Percentiles rank a stretch among this genome's conserved stretches.
Conservation (phyloP, 2,329 filamentous ascomycete genomes). For the Bipolaris zeicola region DNA sequence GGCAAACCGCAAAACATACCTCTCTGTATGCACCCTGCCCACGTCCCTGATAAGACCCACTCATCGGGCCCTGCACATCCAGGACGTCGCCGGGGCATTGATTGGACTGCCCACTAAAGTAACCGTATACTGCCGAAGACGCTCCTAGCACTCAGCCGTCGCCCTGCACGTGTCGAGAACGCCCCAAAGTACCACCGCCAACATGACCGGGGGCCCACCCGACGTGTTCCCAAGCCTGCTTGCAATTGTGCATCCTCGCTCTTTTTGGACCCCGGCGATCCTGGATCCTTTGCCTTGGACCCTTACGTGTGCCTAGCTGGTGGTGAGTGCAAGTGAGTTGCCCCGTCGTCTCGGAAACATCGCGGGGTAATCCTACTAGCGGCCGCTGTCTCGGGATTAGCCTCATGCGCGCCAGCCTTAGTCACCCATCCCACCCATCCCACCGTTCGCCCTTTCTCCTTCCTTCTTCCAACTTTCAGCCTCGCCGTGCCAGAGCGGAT, state of each 20-base stretch:
- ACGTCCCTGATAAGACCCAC: constrained; percentile 1
- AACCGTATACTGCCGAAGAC: neutral
- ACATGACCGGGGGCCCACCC: neutral
- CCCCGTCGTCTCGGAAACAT: constrained; percentile 1
- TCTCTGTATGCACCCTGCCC: neutral
- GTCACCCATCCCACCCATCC: too few relatives aligned
- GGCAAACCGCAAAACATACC: neutral
- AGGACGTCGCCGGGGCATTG: too few relatives aligned
- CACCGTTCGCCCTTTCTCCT: neutral
- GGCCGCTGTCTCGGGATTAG: neutral
- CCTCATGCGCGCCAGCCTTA: neutral
- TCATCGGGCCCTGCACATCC: neutral
- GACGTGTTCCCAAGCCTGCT: neutral
- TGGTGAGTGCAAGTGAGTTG: too few relatives aligned
- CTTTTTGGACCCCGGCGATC: neutral
- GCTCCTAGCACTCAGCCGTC: neutral
- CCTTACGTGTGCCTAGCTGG: neutral
- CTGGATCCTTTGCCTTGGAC: neutral
- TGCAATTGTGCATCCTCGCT: neutral
- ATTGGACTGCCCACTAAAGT: neutral
- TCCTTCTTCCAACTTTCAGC: neutral
- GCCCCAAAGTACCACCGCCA: neutral
- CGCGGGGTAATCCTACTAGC: neutral
- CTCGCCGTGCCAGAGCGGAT: neutral
- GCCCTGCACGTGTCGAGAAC: neutral